phyloP scores from a whole-genome alignment of 345 rosid species.

The Carallia brachiata region DNA sequence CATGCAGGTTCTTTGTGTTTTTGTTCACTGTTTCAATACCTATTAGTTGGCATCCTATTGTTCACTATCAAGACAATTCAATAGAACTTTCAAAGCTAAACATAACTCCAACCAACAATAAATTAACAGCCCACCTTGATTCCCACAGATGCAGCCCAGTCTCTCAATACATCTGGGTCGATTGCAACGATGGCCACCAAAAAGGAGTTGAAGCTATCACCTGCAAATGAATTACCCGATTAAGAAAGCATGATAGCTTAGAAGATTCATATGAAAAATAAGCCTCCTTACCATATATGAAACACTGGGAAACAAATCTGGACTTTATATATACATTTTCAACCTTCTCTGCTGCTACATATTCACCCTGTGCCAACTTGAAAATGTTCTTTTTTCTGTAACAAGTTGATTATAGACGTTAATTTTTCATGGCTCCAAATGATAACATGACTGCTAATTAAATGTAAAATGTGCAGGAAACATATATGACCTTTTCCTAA shows the following conservation, averaged over 20 bases:
- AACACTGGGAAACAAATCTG: slow-evolving; percentile 44
- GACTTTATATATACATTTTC: slow-evolving; percentile 43
- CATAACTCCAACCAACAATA: not conserved
- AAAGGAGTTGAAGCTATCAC: slow-evolving; percentile 81
- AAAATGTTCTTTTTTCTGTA: slow-evolving; percentile 46
- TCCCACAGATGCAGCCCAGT: slow-evolving; percentile 74
- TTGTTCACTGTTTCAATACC: too few species aligned
- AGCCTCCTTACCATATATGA: slow-evolving; percentile 34
- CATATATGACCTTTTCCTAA: too few species aligned
- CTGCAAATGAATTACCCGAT: slow-evolving; percentile 37
- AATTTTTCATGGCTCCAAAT: not conserved
- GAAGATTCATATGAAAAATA: slow-evolving; percentile 6
- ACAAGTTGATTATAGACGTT: not conserved
- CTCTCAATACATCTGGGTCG: slow-evolving; percentile 70
- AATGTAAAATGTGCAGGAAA: too few species aligned
- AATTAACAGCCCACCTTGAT: slow-evolving; percentile 47
- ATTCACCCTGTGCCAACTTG: slow-evolving; percentile 53
- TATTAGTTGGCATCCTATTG: too few species aligned
- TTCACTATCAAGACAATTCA: too few species aligned
- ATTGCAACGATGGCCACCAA: slow-evolving; percentile 74
- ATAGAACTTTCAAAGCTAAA: not conserved
- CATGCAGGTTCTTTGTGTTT: too few species aligned
- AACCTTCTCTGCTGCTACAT: slow-evolving; percentile 47
- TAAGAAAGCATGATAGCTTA: slow-evolving; percentile 14
- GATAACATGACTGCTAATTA: too few species aligned